Evolutionary conservation across 495 filamentous ascomycete species (phyloP).

Genomic region (Penicilliopsis zonata): DNA sequence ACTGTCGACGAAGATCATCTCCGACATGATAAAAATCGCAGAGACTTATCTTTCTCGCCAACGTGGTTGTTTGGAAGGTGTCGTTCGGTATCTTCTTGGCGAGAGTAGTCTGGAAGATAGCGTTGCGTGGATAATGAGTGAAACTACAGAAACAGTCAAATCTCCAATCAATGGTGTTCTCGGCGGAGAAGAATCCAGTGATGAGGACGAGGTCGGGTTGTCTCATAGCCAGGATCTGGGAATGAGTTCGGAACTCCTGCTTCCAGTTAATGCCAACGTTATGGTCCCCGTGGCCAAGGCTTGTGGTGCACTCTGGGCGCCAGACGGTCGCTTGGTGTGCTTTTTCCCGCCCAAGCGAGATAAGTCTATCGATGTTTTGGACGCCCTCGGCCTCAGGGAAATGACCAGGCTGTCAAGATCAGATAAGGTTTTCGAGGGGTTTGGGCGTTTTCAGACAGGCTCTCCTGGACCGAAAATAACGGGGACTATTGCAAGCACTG

Average conservation of each 20-base stretch:
- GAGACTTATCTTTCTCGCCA: slow-evolving; percentile 53
- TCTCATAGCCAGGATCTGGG: slow-evolving; percentile 40
- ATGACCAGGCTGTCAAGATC: slow-evolving; percentile 46
- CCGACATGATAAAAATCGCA: slow-evolving; percentile 59
- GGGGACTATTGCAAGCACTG: slow-evolving; percentile 33
- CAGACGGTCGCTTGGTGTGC: slow-evolving; percentile 69
- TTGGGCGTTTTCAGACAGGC: slow-evolving; percentile 62
- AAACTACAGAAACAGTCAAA: slow-evolving; percentile 33
- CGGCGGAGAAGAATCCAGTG: slow-evolving; percentile 64
- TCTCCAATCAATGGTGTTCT: slow-evolving; percentile 42
- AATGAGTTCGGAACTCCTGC: slow-evolving; percentile 40
- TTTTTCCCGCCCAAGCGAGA: slow-evolving; percentile 80
- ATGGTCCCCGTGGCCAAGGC: slow-evolving; percentile 64
- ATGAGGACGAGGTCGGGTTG: slow-evolving; percentile 66
- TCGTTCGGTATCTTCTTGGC: slow-evolving; percentile 72
- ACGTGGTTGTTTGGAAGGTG: slow-evolving; percentile 71
- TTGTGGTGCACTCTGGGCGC: slow-evolving; percentile 68
- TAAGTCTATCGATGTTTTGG: slow-evolving; percentile 50
- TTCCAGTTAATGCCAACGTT: slow-evolving; percentile 53
- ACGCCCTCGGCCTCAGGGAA: slow-evolving; percentile 46
- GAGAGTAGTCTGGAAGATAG: slow-evolving; percentile 68
- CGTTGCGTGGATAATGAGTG: slow-evolving; percentile 49
- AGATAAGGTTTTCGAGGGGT: slow-evolving; percentile 71
- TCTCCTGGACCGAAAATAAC: slow-evolving; percentile 39
- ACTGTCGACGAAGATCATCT: slow-evolving; percentile 46